Base-by-base conservation (phyloP, 352 stramenopile genomes). In the Phytophthora aleatoria region DNA sequence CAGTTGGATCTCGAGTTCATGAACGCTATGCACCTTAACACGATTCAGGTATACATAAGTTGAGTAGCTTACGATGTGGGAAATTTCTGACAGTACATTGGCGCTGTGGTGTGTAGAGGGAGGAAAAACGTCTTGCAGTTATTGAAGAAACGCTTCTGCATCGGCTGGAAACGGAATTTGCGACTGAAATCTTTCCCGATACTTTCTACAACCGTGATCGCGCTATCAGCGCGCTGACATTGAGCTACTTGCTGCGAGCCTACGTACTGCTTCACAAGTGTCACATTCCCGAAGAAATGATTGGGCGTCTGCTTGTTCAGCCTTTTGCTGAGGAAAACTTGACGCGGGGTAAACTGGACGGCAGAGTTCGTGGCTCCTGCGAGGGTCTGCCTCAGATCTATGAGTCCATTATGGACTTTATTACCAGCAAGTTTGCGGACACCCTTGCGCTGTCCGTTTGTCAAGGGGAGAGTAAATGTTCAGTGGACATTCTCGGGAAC, bases 121-220 rank as follows among this genome's bases (percentile, higher is more conserved):
- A 90, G 51, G 83, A 94, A 31, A 94, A 91, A 49, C 81, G 83
- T 3, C 68, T 94, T 13, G 73, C 74, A 0, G 67, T 74, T 16
- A 81, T 92, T 50, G 86, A 94, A 76, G 83, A 92, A 60, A 85
- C 81, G 30, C 64, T 94, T 30, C 52, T 92, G 26, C 73, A 73
- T 20, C 78, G 82, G n/a, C 69, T 94, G 5, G 86, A 96, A 68
- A 92, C 88, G 1, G 88, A 96, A 57, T 89, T 96, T 38, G 77
- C 85, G 30, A 93, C 88, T 9, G 86, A 96, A 57, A 90, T 96
- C 35, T 88, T 94, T 12, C 88, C 88, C 0, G 88, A 96, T 58
- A 93, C 85, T 10, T 95, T 95, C 42, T 96, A 96, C 70, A 84
- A 84, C 47, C 85, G 87, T 3, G 86, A 95, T 35, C 88, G 94